phyloP scores from a whole-genome alignment of 306 rosid species.

The Inga laurina region DNA sequence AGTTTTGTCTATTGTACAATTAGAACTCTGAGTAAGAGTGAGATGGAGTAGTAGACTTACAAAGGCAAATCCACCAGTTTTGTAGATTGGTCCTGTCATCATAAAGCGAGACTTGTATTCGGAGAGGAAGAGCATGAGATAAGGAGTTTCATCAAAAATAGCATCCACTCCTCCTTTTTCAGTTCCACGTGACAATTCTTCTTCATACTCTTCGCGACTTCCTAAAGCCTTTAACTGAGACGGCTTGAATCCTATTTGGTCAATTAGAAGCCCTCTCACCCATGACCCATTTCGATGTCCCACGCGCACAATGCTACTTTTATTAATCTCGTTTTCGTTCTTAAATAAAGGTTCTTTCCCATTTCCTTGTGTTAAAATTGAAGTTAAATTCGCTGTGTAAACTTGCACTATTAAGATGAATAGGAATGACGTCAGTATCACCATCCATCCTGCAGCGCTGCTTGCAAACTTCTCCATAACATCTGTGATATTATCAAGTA shows the following conservation, averaged over 20 bases:
- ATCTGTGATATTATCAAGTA: neutral
- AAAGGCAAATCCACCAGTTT: constrained; percentile 44
- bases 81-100: constrained; percentile 40
- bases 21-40: neutral
- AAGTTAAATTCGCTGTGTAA: neutral
- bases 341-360: constrained; percentile 5
- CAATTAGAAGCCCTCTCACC: neutral
- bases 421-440: neutral
- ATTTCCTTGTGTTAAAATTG: neutral
- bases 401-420: neutral
- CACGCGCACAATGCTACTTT: neutral
- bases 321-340: constrained; percentile 12
- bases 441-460: neutral
- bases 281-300: neutral
- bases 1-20: rapidly evolving
- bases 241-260: neutral
- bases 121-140: constrained; percentile 36
- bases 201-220: neutral
- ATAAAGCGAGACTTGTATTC: constrained; percentile 27
- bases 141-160: constrained; percentile 39
- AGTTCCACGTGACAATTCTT: neutral
- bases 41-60: constrained; percentile 23
- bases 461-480: neutral
- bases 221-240: neutral
- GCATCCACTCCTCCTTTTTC: neutral